phyloP scores from a whole-genome alignment of 148 eudicot genomes.

The Spergularia marina region DNA sequence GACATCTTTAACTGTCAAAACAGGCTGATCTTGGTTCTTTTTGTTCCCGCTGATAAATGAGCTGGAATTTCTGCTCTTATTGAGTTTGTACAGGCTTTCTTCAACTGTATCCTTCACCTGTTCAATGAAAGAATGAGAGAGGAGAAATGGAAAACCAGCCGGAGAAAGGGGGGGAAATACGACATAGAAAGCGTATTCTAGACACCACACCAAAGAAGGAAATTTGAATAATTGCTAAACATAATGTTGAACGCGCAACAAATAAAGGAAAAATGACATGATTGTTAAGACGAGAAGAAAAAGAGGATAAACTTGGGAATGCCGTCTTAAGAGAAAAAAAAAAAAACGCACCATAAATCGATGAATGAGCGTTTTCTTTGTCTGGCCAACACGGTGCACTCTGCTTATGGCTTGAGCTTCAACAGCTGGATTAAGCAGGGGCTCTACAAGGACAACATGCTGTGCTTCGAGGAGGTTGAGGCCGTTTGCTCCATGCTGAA shows the following conservation, averaged over 20 bases:
- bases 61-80: slow-evolving; percentile 58
- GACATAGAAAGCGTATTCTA: too few species aligned
- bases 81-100: slow-evolving; percentile 82
- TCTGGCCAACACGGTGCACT: slow-evolving; percentile 90
- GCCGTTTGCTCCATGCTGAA: slow-evolving; percentile 95
- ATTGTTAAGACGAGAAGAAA: too few species aligned
- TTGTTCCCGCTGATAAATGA: slow-evolving; percentile 69
- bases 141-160: background rate
- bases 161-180: background rate
- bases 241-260: too few species aligned
- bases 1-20: slow-evolving; percentile 71
- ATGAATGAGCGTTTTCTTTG: slow-evolving; percentile 71
- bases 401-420: slow-evolving; percentile 97
- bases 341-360: slow-evolving; percentile 72
- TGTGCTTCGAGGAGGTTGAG: slow-evolving; percentile 96
- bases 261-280: too few species aligned
- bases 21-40: slow-evolving; percentile 82
- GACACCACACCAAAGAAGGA: too few species aligned
- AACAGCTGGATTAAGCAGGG: slow-evolving; percentile 90
- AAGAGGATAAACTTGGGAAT: background rate
- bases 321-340: background rate
- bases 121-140: slow-evolving; percentile 3
- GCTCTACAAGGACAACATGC: slow-evolving; percentile 93
- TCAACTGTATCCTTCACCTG: slow-evolving; percentile 91
- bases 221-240: too few species aligned